phyloP scores from a whole-genome alignment of 306 rosid genomes.

The Corylus americana region DNA sequence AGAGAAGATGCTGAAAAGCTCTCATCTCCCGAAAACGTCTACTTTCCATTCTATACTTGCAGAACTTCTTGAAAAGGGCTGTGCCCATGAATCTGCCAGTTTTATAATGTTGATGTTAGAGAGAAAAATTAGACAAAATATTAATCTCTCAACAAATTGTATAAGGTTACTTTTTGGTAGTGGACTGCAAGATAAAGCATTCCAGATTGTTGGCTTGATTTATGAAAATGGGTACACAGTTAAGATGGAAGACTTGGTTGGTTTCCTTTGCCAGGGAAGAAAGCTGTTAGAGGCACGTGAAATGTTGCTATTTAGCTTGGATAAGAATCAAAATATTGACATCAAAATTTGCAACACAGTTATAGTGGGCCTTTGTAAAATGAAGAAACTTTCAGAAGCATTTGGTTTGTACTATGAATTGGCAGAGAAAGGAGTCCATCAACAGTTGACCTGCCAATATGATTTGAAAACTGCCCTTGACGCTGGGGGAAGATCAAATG shows the following conservation, averaged over 20 bases:
- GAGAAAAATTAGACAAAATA: slow-evolving; percentile 65
- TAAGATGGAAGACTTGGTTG: slow-evolving; percentile 56
- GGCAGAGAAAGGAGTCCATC: slow-evolving; percentile 62
- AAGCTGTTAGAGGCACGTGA: slow-evolving; percentile 62
- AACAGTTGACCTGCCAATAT: slow-evolving; percentile 51
- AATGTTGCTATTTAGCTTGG: slow-evolving; percentile 57
- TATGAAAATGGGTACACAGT: slow-evolving; percentile 68
- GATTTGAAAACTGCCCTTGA: slow-evolving; percentile 52
- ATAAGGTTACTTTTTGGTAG: slow-evolving; percentile 57
- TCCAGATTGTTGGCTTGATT: slow-evolving; percentile 50
- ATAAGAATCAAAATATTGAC: slow-evolving; percentile 42
- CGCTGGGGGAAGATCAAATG: slow-evolving; percentile 52
- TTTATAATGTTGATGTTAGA: slow-evolving; percentile 66
- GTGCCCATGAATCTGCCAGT: slow-evolving; percentile 57
- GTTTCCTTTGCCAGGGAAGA: slow-evolving; percentile 49
- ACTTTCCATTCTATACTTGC: slow-evolving; percentile 70
- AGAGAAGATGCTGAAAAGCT: slow-evolving; percentile 82
- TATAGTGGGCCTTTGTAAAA: slow-evolving; percentile 56
- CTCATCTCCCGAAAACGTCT: slow-evolving; percentile 58
- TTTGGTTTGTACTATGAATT: slow-evolving; percentile 61
- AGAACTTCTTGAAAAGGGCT: slow-evolving; percentile 58
- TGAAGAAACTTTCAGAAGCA: slow-evolving; percentile 64
- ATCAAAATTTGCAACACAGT: slow-evolving; percentile 43
- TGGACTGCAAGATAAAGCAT: slow-evolving; percentile 58
- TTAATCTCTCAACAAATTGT: slow-evolving; percentile 61